Evolutionary conservation across 495 filamentous ascomycete genomes (phyloP).

Genomic region (Lophiostoma macrostomum): DNA sequence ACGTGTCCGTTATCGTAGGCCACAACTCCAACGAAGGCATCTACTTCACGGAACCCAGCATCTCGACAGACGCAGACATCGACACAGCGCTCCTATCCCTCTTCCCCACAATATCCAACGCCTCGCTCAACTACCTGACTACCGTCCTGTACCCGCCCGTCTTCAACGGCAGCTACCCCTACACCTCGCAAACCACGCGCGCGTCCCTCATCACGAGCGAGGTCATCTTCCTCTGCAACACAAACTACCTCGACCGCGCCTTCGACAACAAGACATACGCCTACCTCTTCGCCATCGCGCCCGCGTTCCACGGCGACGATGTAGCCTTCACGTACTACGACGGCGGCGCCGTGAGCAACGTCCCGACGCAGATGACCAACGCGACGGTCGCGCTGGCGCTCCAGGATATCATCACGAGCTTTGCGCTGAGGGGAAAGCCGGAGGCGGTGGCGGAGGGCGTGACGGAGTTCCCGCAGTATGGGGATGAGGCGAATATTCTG

Average conservation of each 20-base stretch:
- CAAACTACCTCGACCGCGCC: conserved; percentile 44
- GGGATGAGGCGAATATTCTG: conserved; percentile 39
- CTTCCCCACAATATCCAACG: conserved; percentile 11
- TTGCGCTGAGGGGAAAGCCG: conserved; percentile 50
- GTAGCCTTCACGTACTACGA: conserved; percentile 50
- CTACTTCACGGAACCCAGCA: conserved; percentile 46
- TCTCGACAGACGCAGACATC: conserved; percentile 33
- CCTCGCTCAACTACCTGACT: conserved; percentile 38
- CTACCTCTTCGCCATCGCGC: conserved; percentile 61
- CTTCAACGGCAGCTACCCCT: conserved; percentile 20
- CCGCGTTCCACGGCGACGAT: conserved; percentile 54
- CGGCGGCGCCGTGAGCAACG: conserved; percentile 10
- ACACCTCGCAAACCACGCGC: conserved; percentile 26
- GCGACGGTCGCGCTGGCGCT: conserved; percentile 54
- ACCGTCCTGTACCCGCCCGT: conserved; percentile 44
- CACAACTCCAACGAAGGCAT: conserved; percentile 57
- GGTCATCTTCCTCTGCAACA: conserved; percentile 46
- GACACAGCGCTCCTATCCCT: conserved; percentile 1
- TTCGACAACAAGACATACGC: conserved; percentile 54
- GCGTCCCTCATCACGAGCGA: conserved; percentile 41
- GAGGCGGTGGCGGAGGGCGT: conserved; percentile 45
- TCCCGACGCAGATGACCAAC: conserved; percentile 39
- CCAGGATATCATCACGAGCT: conserved; percentile 61
- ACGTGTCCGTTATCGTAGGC: conserved; percentile 54
- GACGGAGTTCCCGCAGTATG: conserved; percentile 42